Conservation (phyloP, 2,329 filamentous ascomycete genomes). For the Scedosporium apiospermum region DNA sequence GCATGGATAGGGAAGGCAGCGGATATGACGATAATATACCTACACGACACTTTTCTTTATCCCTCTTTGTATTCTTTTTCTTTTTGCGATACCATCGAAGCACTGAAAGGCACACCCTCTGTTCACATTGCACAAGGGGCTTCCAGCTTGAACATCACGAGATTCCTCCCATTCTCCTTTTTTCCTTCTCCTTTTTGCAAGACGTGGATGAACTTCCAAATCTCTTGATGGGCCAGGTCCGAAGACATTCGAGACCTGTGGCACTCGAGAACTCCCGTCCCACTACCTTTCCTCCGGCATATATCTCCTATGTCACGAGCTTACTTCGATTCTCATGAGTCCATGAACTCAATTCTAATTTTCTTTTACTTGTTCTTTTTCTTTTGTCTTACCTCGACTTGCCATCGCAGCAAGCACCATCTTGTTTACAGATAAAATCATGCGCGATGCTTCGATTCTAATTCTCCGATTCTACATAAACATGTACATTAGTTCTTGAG, state of each 20-base stretch:
- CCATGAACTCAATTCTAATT: slow-evolving; percentile 10
- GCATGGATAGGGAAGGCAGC: not conserved
- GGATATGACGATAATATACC: not conserved
- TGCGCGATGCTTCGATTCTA: not conserved
- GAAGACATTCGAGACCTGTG: not conserved
- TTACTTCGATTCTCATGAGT: not conserved
- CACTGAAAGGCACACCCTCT: not conserved
- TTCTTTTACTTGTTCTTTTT: slow-evolving; percentile 9
- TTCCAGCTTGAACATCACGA: too few relatives aligned
- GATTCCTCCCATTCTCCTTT: not conserved
- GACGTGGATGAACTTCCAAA: not conserved
- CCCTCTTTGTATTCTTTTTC: not conserved
- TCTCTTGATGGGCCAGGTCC: not conserved
- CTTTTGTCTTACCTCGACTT: not conserved
- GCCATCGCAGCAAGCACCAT: not conserved
- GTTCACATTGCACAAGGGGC: not conserved
- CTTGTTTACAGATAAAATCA: not conserved
- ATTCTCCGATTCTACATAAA: not conserved
- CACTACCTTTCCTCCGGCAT: not conserved
- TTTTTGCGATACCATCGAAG: not conserved
- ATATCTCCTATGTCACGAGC: not conserved
- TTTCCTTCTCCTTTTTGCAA: slow-evolving; percentile 18
- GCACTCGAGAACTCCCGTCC: not conserved
- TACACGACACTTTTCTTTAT: not conserved
- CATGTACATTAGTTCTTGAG: not conserved